phyloP scores from a whole-genome alignment of 192 early-diverging fungal genomes.

The Coemansia sp. region DNA sequence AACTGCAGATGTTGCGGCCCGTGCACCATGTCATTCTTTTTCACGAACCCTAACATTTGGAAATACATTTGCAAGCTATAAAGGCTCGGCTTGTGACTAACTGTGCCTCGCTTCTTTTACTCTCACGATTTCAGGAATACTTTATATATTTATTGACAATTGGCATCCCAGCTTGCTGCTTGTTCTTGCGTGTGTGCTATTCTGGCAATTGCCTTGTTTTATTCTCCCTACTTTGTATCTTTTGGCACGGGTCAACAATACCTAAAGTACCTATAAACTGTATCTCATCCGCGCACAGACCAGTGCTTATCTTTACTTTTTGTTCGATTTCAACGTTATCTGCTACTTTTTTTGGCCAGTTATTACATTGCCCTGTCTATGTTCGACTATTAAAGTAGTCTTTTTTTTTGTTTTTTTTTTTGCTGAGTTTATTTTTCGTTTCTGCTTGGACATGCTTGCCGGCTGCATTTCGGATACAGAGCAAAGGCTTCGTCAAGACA shows the following conservation, averaged over 20 bases:
- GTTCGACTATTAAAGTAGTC: constrained; percentile 5
- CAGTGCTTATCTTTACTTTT: too few relatives aligned
- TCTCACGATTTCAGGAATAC: background rate
- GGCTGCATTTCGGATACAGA: background rate
- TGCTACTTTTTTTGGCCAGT: too few relatives aligned
- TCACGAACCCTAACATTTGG: too few relatives aligned
- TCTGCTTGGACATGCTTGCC: background rate
- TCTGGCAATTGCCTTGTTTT: background rate
- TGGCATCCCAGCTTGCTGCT: background rate
- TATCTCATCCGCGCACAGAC: too few relatives aligned
- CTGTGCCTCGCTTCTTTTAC: background rate
- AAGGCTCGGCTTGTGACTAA: background rate
- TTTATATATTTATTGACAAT: background rate
- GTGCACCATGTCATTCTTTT: too few relatives aligned
- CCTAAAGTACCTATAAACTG: too few relatives aligned
- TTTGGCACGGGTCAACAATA: too few relatives aligned
- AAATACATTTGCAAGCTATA: background rate
- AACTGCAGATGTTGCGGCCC: background rate
- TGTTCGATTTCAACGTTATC: too few relatives aligned
- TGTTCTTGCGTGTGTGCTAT: background rate
- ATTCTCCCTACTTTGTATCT: background rate
- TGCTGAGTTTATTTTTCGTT: constrained; percentile 1
- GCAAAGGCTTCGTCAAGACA: background rate
- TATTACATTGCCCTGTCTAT: too few relatives aligned
- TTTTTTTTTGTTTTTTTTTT: constrained; percentile 18